A percentile compares a stretch with the other conserved stretches of the same genome.
Evolutionary conservation across 768 basidiomycete species (phyloP).

Genomic region (Wakefieldia striispora): DNA sequence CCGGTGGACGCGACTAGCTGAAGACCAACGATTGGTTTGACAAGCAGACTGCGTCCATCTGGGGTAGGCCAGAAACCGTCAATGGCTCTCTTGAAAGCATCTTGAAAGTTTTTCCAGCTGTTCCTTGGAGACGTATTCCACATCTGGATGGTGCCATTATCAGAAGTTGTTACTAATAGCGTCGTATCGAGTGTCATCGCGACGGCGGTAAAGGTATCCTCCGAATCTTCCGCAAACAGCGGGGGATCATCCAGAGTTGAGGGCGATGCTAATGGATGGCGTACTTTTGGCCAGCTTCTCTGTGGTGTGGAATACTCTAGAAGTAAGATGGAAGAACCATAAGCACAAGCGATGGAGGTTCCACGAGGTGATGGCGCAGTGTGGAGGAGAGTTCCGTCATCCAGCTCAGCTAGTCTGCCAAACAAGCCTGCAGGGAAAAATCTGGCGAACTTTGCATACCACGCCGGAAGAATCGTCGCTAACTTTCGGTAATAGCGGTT

Average conservation of each 20-base stretch:
- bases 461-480: conserved; percentile 9
- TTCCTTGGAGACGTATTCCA: conserved; percentile 9
- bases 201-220: not conserved
- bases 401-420: conserved; percentile 3
- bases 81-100: not conserved
- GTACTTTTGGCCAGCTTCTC: conserved; percentile 5
- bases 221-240: not conserved
- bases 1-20: not conserved
- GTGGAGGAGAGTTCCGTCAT: conserved; percentile 7
- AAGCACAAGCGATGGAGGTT: conserved; percentile 1
- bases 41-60: conserved; percentile 12
- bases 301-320: not conserved
- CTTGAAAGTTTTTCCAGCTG: conserved; percentile 6
- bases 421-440: conserved; percentile 5
- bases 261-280: not conserved
- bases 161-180: conserved; percentile 7
- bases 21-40: conserved; percentile 10
- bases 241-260: conserved; percentile 10
- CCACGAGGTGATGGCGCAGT: conserved; percentile 9
- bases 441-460: conserved; percentile 12
- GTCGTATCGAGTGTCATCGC: conserved; percentile 9
- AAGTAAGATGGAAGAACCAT: not conserved
- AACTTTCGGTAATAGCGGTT: conserved; percentile 6
- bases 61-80: conserved; percentile 8
- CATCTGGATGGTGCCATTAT: conserved; percentile 8